Evolutionary conservation across 1,139 yeast genomes (phyloP), one percentile per base, ranked within the genome.

Genomic region (Geotrichum phurueaensis): DNA sequence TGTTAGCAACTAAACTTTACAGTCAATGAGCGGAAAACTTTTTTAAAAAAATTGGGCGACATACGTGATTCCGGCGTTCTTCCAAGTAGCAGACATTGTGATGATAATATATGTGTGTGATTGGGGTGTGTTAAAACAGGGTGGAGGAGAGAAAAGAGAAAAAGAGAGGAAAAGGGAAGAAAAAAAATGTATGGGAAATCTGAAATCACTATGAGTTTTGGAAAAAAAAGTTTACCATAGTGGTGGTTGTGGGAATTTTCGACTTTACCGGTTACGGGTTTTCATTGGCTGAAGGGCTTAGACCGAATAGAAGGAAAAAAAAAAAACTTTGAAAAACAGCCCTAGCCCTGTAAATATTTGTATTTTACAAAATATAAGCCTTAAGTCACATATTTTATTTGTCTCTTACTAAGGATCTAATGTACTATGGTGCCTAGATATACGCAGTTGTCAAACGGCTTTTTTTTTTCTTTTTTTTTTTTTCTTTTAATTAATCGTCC

Each of bases 61-160:
- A 56, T 70, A 70, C 73, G 72, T 63, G 62, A 71, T 65, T 60
- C 72, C 73, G 65, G 73, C 73, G 62, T 70, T 68, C 66, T 68
- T 68, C 67, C 69, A 66, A 63, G 69, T 62, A 58, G 68, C 63
- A 59, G 68, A 59, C 64, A 62, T 62, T 57, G 54, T 61, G 58
- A 51, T 53, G 27, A 50, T 48, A 49, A 22, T 27, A 12, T 25
- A 51, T 50, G 18, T 39, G 51, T 45, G 36, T 20, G 39, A 15
- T 45, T 43, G 23, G 50, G 51, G 31, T 50, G 58, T 33, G 36
- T 55, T 36, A 50, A 36, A 39, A 55, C 50, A 25, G 31, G 54
- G 22, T 29, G 51, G 31, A 48, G 23, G 31, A n/a, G 20, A 22
- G 20, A 33, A 33, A 33, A 12, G 15, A 33, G 43, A 43, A 29